Evolutionary conservation across 192 early-diverging fungal species (phyloP).

Genomic region (Linnemannia schmuckeri): DNA sequence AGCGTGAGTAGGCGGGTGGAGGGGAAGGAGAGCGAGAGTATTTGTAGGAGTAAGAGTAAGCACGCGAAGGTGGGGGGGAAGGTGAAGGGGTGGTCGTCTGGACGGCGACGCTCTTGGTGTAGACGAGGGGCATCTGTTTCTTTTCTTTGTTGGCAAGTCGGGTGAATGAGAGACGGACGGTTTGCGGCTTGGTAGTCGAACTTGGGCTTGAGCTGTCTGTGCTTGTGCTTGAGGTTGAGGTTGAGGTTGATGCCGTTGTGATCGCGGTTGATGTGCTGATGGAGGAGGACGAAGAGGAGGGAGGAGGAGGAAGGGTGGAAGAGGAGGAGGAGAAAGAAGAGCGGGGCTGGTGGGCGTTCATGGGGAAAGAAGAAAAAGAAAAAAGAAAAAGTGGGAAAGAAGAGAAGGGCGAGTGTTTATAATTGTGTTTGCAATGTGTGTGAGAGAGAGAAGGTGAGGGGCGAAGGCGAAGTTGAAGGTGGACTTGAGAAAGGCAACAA

Average conservation of each 20-base stretch:
- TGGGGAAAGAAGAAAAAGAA: background rate
- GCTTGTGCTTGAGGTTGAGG: background rate
- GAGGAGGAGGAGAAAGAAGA: background rate
- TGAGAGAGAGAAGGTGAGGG: background rate
- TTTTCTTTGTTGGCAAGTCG: background rate
- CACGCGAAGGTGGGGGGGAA: background rate
- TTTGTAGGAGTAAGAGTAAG: background rate
- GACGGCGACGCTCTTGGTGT: background rate
- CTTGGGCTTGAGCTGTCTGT: background rate
- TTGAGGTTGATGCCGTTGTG: background rate
- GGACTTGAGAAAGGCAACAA: background rate
- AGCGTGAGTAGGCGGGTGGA: constrained; percentile 1
- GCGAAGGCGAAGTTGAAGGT: background rate
- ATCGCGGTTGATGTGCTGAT: background rate
- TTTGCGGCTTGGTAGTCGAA: background rate
- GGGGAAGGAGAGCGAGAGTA: background rate
- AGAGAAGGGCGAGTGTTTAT: background rate
- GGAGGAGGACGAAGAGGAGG: background rate
- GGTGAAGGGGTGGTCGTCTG: background rate
- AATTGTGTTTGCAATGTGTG: too few species aligned
- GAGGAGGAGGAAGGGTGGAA: background rate
- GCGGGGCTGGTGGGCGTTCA: background rate
- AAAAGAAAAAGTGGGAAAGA: background rate
- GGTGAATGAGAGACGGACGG: background rate
- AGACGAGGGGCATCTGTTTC: background rate